A percentile compares a stretch with the other conserved stretches of the same genome.
Conservation (phyloP, 352 stramenopile species). For the Pythium periplocum region DNA sequence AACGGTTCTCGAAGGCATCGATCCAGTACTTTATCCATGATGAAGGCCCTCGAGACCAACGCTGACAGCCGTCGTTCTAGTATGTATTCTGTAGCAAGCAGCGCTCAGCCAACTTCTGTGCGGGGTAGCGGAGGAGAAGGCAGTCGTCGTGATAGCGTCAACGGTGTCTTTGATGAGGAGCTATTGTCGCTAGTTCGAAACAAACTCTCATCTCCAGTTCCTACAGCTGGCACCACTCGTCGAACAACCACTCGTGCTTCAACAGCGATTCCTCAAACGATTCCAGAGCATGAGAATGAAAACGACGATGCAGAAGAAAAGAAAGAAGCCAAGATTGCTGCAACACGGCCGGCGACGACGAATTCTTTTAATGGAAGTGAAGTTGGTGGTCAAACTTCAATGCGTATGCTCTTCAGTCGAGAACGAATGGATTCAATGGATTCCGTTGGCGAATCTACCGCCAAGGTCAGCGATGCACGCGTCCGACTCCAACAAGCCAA, state of each 20-base stretch:
- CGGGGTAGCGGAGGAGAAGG: not conserved
- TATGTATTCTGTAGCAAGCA: too few relatives aligned
- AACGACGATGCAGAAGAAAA: conserved; percentile 7
- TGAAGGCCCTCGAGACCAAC: conserved; percentile 34
- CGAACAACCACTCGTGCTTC: conserved; percentile 1
- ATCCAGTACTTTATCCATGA: conserved; percentile 62
- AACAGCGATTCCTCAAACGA: conserved; percentile 18
- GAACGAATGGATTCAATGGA: conserved; percentile 21
- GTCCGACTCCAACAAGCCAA: conserved; percentile 67
- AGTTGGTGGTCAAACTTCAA: conserved; percentile 6
- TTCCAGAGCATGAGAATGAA: conserved; percentile 28
- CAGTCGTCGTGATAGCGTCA: conserved; percentile 14
- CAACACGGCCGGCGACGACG: not conserved
- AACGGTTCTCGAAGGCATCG: conserved; percentile 10
- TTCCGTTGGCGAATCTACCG: conserved; percentile 12
- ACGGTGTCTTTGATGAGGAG: conserved; percentile 38
- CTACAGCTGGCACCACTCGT: not conserved
- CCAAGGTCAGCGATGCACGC: conserved; percentile 50
- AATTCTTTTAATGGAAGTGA: conserved; percentile 3
- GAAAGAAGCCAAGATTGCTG: not conserved
- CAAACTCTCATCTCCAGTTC: conserved; percentile 21
- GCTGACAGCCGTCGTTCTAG: not conserved
- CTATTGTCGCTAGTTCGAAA: conserved; percentile 39
- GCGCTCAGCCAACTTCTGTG: too few relatives aligned
- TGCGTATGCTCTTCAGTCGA: conserved; percentile 30